These are phyloP conservation scores for Colletotrichum tropicicola DNA, from an alignment of 2,329 filamentous ascomycete species.

Conservation along the genomic window DNA sequence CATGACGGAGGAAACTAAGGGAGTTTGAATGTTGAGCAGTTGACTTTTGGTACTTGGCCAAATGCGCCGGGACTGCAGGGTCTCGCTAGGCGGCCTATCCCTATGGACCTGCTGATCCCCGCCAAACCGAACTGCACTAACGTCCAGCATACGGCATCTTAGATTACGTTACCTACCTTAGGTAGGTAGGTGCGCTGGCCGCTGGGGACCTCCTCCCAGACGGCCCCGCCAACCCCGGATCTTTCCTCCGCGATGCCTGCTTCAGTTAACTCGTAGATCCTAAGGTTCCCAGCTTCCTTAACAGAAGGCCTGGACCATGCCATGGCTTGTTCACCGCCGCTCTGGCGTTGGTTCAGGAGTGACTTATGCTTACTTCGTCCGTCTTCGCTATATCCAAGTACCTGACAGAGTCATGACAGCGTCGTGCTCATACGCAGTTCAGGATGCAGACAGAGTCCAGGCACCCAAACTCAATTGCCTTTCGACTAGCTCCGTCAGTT, in stretches of 20 bases:
- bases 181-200: neutral
- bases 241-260: neutral
- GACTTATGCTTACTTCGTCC: too few species aligned
- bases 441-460: too few species aligned
- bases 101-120: neutral
- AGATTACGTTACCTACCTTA: neutral
- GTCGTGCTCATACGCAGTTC: too few species aligned
- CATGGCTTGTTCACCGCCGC: neutral
- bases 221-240: slow-evolving; percentile 8
- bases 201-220: neutral
- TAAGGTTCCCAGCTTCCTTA: neutral
- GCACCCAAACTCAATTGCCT: neutral
- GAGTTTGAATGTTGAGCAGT: neutral
- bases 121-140: neutral
- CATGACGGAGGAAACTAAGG: neutral
- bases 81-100: neutral
- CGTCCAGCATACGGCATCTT: neutral
- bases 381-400: too few species aligned
- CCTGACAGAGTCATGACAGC: too few species aligned
- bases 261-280: neutral
- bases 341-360: too few species aligned
- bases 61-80: neutral
- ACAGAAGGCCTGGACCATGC: neutral
- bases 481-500: too few species aligned
- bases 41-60: neutral